Percentiles rank a stretch among this genome's conserved stretches.
These are phyloP conservation scores for Podospora pseudopauciseta DNA, from an alignment of 495 filamentous ascomycete genomes.

Conservation along the genomic window DNA sequence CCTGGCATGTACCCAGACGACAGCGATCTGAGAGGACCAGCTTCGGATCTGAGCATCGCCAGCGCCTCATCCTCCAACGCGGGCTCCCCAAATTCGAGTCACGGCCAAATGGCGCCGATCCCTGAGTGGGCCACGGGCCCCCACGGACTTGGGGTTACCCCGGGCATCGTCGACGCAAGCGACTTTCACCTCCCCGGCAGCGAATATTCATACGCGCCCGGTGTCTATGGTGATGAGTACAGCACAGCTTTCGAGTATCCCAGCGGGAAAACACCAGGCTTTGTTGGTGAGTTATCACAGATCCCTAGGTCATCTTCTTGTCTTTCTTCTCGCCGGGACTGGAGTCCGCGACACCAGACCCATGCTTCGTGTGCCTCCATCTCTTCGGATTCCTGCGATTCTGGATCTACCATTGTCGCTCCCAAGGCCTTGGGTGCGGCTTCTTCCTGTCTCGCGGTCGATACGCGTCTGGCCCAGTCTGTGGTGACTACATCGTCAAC, in stretches of 20 bases:
- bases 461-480: constrained; percentile 34
- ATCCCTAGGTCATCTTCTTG: constrained; percentile 31
- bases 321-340: constrained; percentile 18
- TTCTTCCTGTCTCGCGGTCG: constrained; percentile 25
- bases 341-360: constrained; percentile 7
- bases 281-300: constrained; percentile 73
- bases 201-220: constrained; percentile 53
- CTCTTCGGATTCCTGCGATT: constrained; percentile 34
- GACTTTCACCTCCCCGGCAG: constrained; percentile 50
- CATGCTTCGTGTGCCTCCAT: constrained; percentile 15
- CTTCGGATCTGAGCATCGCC: constrained; percentile 65
- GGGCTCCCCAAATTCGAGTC: constrained; percentile 72
- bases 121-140: constrained; percentile 58
- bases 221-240: constrained; percentile 33
- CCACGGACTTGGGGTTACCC: constrained; percentile 59
- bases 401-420: constrained; percentile 32
- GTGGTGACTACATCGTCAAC: constrained; percentile 33
- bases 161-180: constrained; percentile 63
- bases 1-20: constrained; percentile 46
- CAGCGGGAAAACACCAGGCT: constrained; percentile 46
- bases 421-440: constrained; percentile 13
- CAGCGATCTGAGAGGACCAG: constrained; percentile 45
- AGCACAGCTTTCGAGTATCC: constrained; percentile 58
- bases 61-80: constrained; percentile 78
- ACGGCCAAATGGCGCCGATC: constrained; percentile 54